Evolutionary conservation across 2,329 filamentous ascomycete species (phyloP), one percentile per base, ranked within the genome.

Genomic region (Pseudogymnoascus sp.): DNA sequence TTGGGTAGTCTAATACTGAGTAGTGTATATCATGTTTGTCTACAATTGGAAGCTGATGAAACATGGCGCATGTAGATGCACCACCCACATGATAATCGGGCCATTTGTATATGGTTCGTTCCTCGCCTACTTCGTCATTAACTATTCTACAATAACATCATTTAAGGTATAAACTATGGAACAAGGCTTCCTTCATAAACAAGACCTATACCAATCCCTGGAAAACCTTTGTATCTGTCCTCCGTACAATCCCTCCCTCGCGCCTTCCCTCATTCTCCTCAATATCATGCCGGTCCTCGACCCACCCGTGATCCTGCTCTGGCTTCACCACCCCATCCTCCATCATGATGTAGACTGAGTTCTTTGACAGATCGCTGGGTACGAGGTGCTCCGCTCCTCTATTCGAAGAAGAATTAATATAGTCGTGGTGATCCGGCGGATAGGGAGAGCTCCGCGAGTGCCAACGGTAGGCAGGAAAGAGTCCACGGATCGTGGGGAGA

Each of bases 341-440:
- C 49, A 56, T 56, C 49, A 56, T 56, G 16, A 56, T 34, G 5
- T 34, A 56, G 34, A 56, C 49, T 1, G 49, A 56, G 28, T 56
- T 56, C 9, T 56, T 34, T 34, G 49, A 56, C 5, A 56, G 8
- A 3, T 56, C 49, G 9, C 49, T 56, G n/a, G 49, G 28, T 6
- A 56, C 28, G 9, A 56, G 49, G 23, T 56, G 49, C n/a, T 56
- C 49, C 34, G 49, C 49, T 16, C 49, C 49, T 12, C 49, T 56
- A 11, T 56, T 56, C 3, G 28, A 56, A 3, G 49, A 56, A 7
- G 49, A 56, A 18, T 56, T 16, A 5, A 56, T 56, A 34, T 60
- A 38, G 1, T 53, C 46, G 9, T 34, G 49, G n/a, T 56, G 49
- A 16, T 56, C 49, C 6, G 49, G 28, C 28, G 49, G 49, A 14